Base-by-base conservation (phyloP, 2,329 filamentous ascomycete genomes). In the Didymosphaeria variabile region DNA sequence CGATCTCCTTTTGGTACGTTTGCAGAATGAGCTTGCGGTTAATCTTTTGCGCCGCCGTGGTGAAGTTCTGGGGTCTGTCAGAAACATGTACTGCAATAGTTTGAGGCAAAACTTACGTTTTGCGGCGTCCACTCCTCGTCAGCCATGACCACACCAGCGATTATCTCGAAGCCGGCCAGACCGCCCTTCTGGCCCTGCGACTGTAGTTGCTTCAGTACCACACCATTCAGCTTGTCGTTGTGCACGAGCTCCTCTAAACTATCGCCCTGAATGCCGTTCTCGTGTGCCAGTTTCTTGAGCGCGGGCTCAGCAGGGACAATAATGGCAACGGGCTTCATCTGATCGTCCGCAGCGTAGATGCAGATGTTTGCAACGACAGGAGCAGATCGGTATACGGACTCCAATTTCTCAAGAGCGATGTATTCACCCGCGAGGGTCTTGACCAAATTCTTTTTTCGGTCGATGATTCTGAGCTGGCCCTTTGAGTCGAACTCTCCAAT, bases 361-460 rank as follows among this genome's bases (percentile, higher is more conserved):
- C 95, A 95, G 75, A 97, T 88, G 81, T 97, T 97, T 62, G 87
- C 87, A 21, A 97, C 92, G 10, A 91, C 87, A n/a, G 88, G 85
- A 10, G 87, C 87, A 49, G 92, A 89, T 64, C 94, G 90, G 82
- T 97, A 98, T 57, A 97, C 85, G 3, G 94, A 91, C 82, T 98
- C 94, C 61, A 98, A 88, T 84, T 90, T 97, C 83, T 98, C 94
- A 4, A 99, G 87, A 23, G 94, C 95, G 77, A 98, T 96, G 80
- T 98, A 98, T 84, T 98, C 94, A 69, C 94, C 94, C 62, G 94
- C 93, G 67, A 92, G 87, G 65, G 95, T 94, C 88, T 98, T 98
- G 79, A 98, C 92, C 58, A 98, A 84, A 81, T 98, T 98, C 89
- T 98, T 98, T 88, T 97, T 94, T 70, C 94, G 92, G 79, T 98